Evolutionary conservation across 1,284 basidiomycete genomes (phyloP), one percentile per base, ranked within the genome.

Genomic region (Pisolithus thermaeus): DNA sequence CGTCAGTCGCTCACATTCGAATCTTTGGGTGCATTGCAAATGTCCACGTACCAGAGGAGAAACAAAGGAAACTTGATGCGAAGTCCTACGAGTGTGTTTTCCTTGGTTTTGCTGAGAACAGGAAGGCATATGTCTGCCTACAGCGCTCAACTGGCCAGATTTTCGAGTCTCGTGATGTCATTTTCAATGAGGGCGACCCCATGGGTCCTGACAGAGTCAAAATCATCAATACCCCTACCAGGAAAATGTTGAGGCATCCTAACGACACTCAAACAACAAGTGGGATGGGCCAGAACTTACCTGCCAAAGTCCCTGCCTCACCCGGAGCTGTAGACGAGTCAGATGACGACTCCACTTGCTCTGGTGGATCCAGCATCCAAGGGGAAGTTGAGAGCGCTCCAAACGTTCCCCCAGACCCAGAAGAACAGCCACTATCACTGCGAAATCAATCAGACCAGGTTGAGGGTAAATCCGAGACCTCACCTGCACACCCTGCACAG

Each of bases 21-120:
- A 20, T 20, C 18, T 20, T 20, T 20, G 18, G 18, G 39, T n/a
- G 11, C 44, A 12, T 9, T 46, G 16, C 27, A 27, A 27, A 27
- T 27, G 27, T 27, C 30, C 50, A 22, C 44, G 23, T 22, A 16
- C 27, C 14, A 45, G 18, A 7, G 22, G 11, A 35, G 5, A 23
- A 27, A 27, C 27, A 3, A 27, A 27, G 27, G 27, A 53, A 53
- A 18, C 52, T 53, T 20, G 43, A 39, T 39, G 50, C 36, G 6
- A 51, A 51, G 27, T 28, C 37, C 8, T 11, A 37, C 1, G 30
- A 36, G 22, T 51, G 50, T n/a, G 7, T 39, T 4, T 27, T 38
- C 25, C 22, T 51, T 8, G 50, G 50, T 0, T 46, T 37, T 14
- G 36, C 50, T 28, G 30, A 51, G 35, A 32, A 51, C 25, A 5